A percentile compares a stretch with the other conserved stretches of the same genome.
phyloP scores from a whole-genome alignment of 2,329 filamentous ascomycete genomes.

The Venturia nashicola region DNA sequence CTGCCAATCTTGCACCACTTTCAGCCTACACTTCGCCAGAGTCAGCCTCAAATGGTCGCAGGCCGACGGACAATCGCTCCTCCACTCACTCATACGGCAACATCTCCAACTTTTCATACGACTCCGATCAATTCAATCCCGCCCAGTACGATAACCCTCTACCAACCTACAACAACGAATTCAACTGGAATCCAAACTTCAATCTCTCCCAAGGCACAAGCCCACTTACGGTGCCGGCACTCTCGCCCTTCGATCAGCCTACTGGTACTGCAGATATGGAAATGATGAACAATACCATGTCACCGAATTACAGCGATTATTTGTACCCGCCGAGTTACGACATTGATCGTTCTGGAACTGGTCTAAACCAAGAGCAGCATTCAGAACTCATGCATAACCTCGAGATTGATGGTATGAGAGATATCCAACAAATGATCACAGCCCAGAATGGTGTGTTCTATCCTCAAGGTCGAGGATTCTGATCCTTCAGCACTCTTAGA shows the following conservation, averaged over 20 bases:
- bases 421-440: constrained; percentile 29
- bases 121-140: constrained; percentile 1
- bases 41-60: neutral
- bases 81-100: constrained; percentile 2
- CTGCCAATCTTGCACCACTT: neutral
- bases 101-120: constrained; percentile 6
- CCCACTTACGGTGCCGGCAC: constrained; percentile 1
- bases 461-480: constrained; percentile 3
- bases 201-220: neutral
- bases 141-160: constrained; percentile 16
- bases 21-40: neutral
- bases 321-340: constrained; percentile 9
- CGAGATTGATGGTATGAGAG: constrained; percentile 40
- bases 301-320: constrained; percentile 8
- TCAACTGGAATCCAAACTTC: constrained; percentile 10
- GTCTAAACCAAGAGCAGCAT: constrained; percentile 68
- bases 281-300: neutral
- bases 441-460: constrained; percentile 26
- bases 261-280: neutral
- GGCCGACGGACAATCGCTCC: neutral
- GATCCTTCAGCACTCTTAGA: neutral
- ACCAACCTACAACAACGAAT: constrained; percentile 16
- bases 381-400: constrained; percentile 70
- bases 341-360: constrained; percentile 31
- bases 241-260: constrained; percentile 6